Percentiles rank a stretch among this genome's conserved stretches.
Conservation (phyloP, 2,329 filamentous ascomycete genomes). For the Scolecobasidium constrictum region DNA sequence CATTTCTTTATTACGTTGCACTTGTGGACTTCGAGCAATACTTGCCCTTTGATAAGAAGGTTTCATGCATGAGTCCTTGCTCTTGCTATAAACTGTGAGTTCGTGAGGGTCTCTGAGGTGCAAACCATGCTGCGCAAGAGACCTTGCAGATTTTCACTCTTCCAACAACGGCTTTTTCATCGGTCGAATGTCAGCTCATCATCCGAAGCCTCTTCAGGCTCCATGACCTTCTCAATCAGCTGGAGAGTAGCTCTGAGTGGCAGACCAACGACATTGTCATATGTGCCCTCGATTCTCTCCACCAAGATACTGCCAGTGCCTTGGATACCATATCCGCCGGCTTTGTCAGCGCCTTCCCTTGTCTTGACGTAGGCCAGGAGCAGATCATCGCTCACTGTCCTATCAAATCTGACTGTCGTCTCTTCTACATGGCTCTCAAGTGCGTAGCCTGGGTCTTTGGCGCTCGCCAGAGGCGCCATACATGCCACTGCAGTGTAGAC, state of each 20-base stretch:
- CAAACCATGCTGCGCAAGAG: too few species aligned
- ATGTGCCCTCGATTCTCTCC: conserved; percentile 77
- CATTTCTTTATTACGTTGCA: too few species aligned
- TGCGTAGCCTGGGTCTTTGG: conserved; percentile 74
- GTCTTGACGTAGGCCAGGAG: conserved; percentile 72
- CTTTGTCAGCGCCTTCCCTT: conserved; percentile 89
- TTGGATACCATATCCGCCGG: conserved; percentile 90
- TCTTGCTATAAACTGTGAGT: too few species aligned
- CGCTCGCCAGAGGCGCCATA: conserved; percentile 73
- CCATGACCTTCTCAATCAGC: conserved; percentile 80
- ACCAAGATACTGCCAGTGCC: conserved; percentile 78
- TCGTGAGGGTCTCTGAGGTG: too few species aligned
- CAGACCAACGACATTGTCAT: conserved; percentile 90
- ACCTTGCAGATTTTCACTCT: too few species aligned
- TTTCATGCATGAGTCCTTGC: too few species aligned
- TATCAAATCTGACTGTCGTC: conserved; percentile 79
- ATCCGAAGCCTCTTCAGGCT: conserved; percentile 43
- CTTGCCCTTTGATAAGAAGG: too few species aligned
- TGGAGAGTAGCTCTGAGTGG: conserved; percentile 68
- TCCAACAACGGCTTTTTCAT: too few species aligned
- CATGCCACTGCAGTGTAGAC: conserved; percentile 65
- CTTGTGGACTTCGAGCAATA: too few species aligned
- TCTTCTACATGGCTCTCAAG: conserved; percentile 77
- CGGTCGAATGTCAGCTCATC: conserved; percentile 7
- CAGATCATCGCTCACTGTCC: conserved; percentile 61